Evolutionary conservation across 345 rosid genomes (phyloP).

Genomic region (Aquilaria malaccensis): DNA sequence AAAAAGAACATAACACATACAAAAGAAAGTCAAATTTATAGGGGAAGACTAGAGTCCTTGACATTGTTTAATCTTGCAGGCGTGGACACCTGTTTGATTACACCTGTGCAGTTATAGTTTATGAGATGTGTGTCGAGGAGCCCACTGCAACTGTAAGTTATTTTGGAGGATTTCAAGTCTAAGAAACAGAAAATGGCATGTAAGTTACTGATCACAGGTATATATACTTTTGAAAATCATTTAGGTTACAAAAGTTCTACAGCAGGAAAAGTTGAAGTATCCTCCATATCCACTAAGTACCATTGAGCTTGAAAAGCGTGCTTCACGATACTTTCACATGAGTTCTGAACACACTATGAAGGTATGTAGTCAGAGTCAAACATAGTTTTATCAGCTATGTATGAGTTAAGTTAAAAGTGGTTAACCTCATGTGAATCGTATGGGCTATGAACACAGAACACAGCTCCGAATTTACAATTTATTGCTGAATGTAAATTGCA

Average conservation of each 20-base stretch:
- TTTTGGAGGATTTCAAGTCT: constrained; percentile 6
- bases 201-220: too few relatives aligned
- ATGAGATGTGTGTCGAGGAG: constrained; percentile 93
- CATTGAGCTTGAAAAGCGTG: constrained; percentile 93
- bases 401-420: background rate
- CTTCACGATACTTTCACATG: constrained; percentile 88
- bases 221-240: constrained; percentile 11
- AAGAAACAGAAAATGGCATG: background rate
- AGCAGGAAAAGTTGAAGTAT: constrained; percentile 68
- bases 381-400: background rate
- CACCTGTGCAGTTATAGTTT: constrained; percentile 61
- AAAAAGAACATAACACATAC: too few relatives aligned
- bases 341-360: constrained; percentile 98
- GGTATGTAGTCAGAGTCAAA: constrained; percentile 31
- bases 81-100: constrained; percentile 94
- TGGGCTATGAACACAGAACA: too few relatives aligned
- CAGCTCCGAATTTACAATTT: too few relatives aligned
- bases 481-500: too few relatives aligned
- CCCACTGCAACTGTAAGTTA: constrained; percentile 79
- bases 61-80: constrained; percentile 39
- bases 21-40: background rate
- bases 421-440: background rate
- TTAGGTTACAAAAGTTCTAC: constrained; percentile 78
- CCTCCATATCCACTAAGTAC: constrained; percentile 97
- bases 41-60: constrained; percentile 8